Conservation (phyloP, 176 grass and related monocot genomes). For the Ampelocalamus luodianensis region DNA sequence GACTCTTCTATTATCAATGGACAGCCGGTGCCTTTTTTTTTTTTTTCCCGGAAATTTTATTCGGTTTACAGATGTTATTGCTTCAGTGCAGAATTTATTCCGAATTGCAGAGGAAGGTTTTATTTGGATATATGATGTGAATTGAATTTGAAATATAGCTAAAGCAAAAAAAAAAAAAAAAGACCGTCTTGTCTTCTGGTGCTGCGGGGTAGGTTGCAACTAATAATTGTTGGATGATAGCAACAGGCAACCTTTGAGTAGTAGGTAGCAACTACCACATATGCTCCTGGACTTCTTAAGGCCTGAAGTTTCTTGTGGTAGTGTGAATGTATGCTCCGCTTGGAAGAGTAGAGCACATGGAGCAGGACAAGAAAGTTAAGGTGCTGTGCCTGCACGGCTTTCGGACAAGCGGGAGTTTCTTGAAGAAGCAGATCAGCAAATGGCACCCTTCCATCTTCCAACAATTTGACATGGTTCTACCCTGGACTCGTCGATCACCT, state of each 20-base stretch:
- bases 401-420: slow-evolving; percentile 71
- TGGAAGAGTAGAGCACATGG: slow-evolving; percentile 46
- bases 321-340: neutral
- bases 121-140: neutral
- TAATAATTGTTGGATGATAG: slow-evolving; percentile 14
- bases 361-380: slow-evolving; percentile 56
- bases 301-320: neutral
- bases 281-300: slow-evolving; percentile 27
- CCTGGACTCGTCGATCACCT: neutral
- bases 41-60: neutral
- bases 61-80: neutral
- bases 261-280: slow-evolving; percentile 63
- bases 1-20: slow-evolving; percentile 31
- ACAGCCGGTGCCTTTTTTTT: neutral
- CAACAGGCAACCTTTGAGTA: slow-evolving; percentile 14
- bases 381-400: slow-evolving; percentile 83
- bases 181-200: neutral
- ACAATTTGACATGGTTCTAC: slow-evolving; percentile 67
- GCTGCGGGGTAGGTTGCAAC: slow-evolving; percentile 31
- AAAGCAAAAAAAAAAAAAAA: neutral
- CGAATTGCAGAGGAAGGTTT: neutral
- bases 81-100: neutral
- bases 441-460: slow-evolving; percentile 86
- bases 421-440: slow-evolving; percentile 94
- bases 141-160: neutral